Conservation (phyloP, 306 rosid species). For the Cotoneaster glaucophyllus region DNA sequence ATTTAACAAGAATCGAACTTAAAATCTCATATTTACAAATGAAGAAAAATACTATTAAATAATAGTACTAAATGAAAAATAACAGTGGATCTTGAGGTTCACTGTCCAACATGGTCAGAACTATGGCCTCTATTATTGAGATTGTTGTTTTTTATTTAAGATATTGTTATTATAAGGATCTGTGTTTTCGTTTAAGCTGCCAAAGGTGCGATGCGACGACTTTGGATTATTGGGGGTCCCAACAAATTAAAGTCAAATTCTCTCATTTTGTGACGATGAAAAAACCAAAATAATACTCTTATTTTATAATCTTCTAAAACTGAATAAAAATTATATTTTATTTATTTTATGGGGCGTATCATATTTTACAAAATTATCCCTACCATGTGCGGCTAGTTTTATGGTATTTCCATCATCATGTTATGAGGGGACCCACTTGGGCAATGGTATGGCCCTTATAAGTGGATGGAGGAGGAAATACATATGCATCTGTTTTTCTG, state of each 20-base stretch:
- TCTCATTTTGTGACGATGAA: neutral
- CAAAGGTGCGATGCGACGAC: neutral
- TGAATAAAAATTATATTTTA: neutral
- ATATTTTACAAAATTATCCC: neutral
- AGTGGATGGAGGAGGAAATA: neutral
- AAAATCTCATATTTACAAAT: too few relatives aligned
- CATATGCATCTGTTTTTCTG: neutral
- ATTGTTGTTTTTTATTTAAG: neutral
- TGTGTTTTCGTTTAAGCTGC: neutral
- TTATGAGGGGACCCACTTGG: neutral
- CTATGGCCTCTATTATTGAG: neutral
- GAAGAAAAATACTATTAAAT: too few relatives aligned
- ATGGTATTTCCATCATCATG: neutral
- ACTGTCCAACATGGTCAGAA: neutral
- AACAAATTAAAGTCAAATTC: neutral
- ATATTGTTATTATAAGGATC: neutral
- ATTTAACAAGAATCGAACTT: too few relatives aligned
- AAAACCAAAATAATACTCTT: neutral
- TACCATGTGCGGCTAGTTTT: neutral
- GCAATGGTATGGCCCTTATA: too few relatives aligned
- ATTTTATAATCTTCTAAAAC: neutral
- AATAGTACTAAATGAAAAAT: too few relatives aligned
- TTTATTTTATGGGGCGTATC: neutral
- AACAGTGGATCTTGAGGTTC: too few relatives aligned
- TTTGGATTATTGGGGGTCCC: slow-evolving; percentile 2